phyloP scores from a whole-genome alignment of 73 alveolate genomes.

The Tetrahymena malaccensis region DNA sequence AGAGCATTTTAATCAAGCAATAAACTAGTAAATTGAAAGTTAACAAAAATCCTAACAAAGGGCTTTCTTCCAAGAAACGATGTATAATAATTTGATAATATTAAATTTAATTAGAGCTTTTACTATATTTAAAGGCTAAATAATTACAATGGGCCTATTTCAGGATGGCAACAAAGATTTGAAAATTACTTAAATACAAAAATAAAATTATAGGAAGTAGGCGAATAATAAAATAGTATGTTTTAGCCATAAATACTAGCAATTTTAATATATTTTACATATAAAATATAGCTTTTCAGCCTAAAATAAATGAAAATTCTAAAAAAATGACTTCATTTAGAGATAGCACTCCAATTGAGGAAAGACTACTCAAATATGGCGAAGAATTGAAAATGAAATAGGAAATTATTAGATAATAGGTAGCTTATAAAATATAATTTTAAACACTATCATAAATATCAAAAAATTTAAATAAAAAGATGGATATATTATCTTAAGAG shows the following conservation, averaged over 20 bases:
- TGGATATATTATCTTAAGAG: neutral
- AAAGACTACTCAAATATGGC: neutral
- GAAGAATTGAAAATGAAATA: neutral
- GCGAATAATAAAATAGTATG: neutral
- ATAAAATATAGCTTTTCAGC: neutral
- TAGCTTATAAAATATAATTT: neutral
- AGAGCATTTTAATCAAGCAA: neutral
- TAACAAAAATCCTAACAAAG: neutral
- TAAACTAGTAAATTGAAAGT: neutral
- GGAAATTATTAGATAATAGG: neutral
- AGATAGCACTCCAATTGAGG: neutral
- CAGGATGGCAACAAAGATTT: neutral
- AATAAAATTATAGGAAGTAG: neutral
- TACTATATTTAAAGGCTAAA: neutral
- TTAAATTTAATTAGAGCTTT: neutral
- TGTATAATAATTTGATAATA: neutral
- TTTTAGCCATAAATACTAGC: neutral
- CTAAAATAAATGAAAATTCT: neutral
- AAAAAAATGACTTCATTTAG: neutral
- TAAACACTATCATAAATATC: neutral
- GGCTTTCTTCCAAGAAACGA: neutral
- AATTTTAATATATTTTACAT: neutral
- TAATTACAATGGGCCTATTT: neutral
- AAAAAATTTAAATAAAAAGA: neutral
- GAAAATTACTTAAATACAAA: neutral